A percentile compares a stretch with the other conserved stretches of the same genome.
Conservation (phyloP, 352 stramenopile species). For the Pythium myriotylum region DNA sequence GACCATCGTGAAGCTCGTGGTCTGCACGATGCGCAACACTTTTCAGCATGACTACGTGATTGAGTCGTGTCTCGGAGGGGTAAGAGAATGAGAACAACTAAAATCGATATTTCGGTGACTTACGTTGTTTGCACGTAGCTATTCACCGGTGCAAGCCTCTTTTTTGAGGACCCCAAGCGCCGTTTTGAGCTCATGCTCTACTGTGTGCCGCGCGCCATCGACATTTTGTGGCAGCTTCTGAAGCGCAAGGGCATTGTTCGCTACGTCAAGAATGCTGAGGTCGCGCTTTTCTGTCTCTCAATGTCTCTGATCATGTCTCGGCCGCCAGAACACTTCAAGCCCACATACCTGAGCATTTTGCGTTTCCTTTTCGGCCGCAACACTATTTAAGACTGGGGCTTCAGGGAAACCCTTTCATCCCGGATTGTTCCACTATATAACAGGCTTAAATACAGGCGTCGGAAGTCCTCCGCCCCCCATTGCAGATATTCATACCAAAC, state of each 20-base stretch:
- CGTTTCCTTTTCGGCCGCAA: conserved; percentile 83
- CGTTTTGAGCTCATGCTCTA: conserved; percentile 88
- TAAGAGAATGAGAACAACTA: conserved; percentile 36
- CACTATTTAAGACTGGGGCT: conserved; percentile 51
- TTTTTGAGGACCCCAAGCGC: conserved; percentile 82
- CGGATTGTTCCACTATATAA: conserved; percentile 15
- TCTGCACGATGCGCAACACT: conserved; percentile 74
- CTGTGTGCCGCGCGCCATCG: conserved; percentile 67
- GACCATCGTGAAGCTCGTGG: conserved; percentile 71
- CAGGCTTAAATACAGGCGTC: conserved; percentile 28
- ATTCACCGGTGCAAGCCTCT: conserved; percentile 57
- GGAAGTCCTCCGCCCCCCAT: conserved; percentile 4
- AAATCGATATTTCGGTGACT: too few species aligned
- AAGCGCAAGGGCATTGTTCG: conserved; percentile 66
- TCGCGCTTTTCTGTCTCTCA: conserved; percentile 82
- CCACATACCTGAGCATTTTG: conserved; percentile 79
- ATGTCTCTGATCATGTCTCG: conserved; percentile 86
- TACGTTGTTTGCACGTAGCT: conserved; percentile 36
- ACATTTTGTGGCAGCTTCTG: conserved; percentile 83
- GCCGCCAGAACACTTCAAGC: conserved; percentile 81
- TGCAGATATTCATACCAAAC: conserved; percentile 21
- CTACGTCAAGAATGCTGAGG: conserved; percentile 77
- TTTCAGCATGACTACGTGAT: conserved; percentile 65
- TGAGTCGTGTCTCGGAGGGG: conserved; percentile 50
- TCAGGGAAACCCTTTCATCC: neutral